Conservation (phyloP, 441 rosid genomes). For the Codiaeum variegatum region DNA sequence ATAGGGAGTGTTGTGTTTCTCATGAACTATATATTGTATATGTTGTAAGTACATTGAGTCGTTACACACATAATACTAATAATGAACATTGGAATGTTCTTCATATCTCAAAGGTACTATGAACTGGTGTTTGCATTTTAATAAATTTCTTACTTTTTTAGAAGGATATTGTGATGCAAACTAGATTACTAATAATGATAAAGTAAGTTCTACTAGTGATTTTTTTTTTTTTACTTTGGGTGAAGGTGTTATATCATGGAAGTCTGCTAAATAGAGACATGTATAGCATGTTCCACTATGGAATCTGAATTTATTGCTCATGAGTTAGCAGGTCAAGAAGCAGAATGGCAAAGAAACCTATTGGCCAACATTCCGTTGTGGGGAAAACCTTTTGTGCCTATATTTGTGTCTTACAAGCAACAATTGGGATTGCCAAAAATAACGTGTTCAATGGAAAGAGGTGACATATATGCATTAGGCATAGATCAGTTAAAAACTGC, state of each 20-base stretch:
- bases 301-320: neutral
- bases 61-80: too few relatives aligned
- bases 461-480: neutral
- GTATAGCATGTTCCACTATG: neutral
- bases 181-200: neutral
- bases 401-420: neutral
- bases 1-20: too few relatives aligned
- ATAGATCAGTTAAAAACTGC: neutral
- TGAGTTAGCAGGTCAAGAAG: neutral
- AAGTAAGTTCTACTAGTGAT: neutral
- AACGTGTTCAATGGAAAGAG: neutral
- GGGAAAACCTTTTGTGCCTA: neutral
- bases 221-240: neutral
- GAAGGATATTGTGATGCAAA: neutral
- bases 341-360: neutral
- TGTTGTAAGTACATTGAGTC: too few relatives aligned
- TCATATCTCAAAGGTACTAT: neutral
- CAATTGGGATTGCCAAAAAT: neutral
- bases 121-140: neutral
- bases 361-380: neutral
- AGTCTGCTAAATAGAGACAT: neutral
- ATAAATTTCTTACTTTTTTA: neutral
- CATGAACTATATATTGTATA: too few relatives aligned
- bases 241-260: neutral
- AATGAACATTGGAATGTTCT: neutral